Percentiles rank a stretch among this genome's conserved stretches.
Evolutionary conservation across 208 protist genomes (phyloP).

Genomic region (Leishmania tropica): DNA sequence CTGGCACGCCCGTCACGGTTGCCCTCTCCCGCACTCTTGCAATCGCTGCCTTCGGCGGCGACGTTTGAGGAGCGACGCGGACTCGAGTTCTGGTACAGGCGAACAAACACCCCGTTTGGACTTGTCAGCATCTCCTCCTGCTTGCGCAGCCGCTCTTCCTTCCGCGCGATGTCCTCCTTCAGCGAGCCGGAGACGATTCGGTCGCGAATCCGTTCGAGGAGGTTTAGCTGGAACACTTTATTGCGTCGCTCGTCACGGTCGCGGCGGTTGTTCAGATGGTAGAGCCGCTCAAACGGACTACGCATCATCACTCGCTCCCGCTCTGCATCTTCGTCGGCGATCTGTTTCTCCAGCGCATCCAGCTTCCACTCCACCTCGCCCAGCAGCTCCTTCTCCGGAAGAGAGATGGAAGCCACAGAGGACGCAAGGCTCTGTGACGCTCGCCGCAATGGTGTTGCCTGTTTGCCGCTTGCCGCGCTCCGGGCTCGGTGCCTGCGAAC

Average conservation of each 20-base stretch:
- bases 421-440: conserved; percentile 2
- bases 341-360: conserved; percentile 41
- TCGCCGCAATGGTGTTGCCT: not conserved
- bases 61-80: not conserved
- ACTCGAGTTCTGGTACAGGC: conserved; percentile 51
- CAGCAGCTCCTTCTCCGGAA: conserved; percentile 40
- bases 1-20: not conserved
- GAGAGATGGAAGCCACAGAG: conserved; percentile 4
- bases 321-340: conserved; percentile 31
- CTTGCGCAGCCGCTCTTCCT: conserved; percentile 35
- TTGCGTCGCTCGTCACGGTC: conserved; percentile 67
- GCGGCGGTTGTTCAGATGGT: conserved; percentile 85
- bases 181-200: conserved; percentile 54
- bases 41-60: not conserved
- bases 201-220: conserved; percentile 53
- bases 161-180: conserved; percentile 37
- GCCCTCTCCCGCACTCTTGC: conserved; percentile 5
- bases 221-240: conserved; percentile 51
- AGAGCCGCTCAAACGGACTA: conserved; percentile 70
- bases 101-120: conserved; percentile 58
- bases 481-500: not conserved
- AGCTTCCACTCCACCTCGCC: conserved; percentile 55
- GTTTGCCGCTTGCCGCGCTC: not conserved
- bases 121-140: conserved; percentile 43
- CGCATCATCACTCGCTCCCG: conserved; percentile 48